These are phyloP conservation scores for Fusarium paranaense DNA, from an alignment of 2,329 filamentous ascomycete species.

Conservation along the genomic window DNA sequence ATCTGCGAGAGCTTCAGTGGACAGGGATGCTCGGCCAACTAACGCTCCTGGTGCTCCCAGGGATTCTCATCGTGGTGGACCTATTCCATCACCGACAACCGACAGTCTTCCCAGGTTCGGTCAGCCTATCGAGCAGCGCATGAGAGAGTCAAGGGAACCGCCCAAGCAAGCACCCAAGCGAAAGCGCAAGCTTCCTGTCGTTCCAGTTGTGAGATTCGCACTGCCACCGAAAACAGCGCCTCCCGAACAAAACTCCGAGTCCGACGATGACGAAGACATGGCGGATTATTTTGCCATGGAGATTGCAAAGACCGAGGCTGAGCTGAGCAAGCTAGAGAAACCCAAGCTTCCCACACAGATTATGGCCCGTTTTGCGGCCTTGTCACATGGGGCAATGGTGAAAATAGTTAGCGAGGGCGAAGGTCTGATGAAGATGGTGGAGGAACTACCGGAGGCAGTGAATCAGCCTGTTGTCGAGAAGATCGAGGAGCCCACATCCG, in stretches of 20 bases:
- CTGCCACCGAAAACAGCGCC: slow-evolving; percentile 53
- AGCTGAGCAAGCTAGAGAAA: slow-evolving; percentile 60
- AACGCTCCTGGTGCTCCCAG: slow-evolving; percentile 27
- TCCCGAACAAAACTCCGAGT: slow-evolving; percentile 55
- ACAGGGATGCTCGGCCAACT: slow-evolving; percentile 34
- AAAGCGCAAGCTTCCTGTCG: slow-evolving; percentile 43
- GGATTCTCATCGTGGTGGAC: slow-evolving; percentile 29
- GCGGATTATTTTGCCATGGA: slow-evolving; percentile 66
- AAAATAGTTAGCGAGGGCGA: slow-evolving; percentile 60
- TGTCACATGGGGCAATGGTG: slow-evolving; percentile 62
- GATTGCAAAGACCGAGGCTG: slow-evolving; percentile 63
- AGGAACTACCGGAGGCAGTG: slow-evolving; percentile 51
- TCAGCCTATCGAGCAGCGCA: slow-evolving; percentile 14
- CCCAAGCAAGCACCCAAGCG: slow-evolving; percentile 32
- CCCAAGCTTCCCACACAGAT: slow-evolving; percentile 54
- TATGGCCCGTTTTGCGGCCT: slow-evolving; percentile 59
- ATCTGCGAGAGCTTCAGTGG: slow-evolving; percentile 44
- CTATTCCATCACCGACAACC: slow-evolving; percentile 40
- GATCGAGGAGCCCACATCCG: not conserved
- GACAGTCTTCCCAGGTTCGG: slow-evolving; percentile 34
- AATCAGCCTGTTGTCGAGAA: slow-evolving; percentile 14
- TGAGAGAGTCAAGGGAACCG: slow-evolving; percentile 19
- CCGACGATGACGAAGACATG: slow-evolving; percentile 70
- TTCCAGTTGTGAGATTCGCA: slow-evolving; percentile 53
- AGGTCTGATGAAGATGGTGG: slow-evolving; percentile 57